Evolutionary conservation across 2,329 filamentous ascomycete species (phyloP), one percentile per base, ranked within the genome.

Genomic region (Alternaria sp.): DNA sequence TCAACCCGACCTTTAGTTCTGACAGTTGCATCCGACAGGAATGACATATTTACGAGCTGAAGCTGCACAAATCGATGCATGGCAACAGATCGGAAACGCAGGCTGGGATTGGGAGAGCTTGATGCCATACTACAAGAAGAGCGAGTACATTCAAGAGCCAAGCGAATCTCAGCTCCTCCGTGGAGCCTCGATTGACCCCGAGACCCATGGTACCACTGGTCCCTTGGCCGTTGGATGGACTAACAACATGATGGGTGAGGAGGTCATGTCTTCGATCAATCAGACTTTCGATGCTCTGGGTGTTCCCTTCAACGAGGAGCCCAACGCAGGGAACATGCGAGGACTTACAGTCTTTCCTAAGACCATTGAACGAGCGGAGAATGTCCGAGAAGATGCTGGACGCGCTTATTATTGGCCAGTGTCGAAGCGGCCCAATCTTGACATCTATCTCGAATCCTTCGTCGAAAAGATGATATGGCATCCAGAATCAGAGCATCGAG

Each of bases 21-120:
- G 20, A 52, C 11, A 30, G 4, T 28, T 18, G 5, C 10, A 9
- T 16, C 16, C n/a, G 5, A 4, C 30, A 52, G 49, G 49, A 28
- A 52, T 52, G 49, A 52, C 49, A 3, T 52, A 52, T 20, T 6
- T 52, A n/a, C 49, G 49, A 28, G 49, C 49, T 25, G 49, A 52
- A 28, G 20, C 36, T 8, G 38, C 49, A 22, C 49, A 52, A 25
- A 43, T 52, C 11, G 25, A 52, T 30, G 49, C 49, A 25, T 52
- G 49, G 49, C 34, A 52, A 25, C 36, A 30, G 9, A 52, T 52
- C 20, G 49, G 49, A 30, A 52, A 52, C 34, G 18, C 18, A 43
- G 49, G 49, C 16, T 52, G 49, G 36, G 41, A 41, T 34, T 52
- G 49, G 49, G 49, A 52, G 28, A 18, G 40, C 40, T 38, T 52